A percentile compares a stretch with the other conserved stretches of the same genome.
These are phyloP conservation scores for Pholiota conissans DNA, from an alignment of 768 basidiomycete genomes.

Conservation along the genomic window DNA sequence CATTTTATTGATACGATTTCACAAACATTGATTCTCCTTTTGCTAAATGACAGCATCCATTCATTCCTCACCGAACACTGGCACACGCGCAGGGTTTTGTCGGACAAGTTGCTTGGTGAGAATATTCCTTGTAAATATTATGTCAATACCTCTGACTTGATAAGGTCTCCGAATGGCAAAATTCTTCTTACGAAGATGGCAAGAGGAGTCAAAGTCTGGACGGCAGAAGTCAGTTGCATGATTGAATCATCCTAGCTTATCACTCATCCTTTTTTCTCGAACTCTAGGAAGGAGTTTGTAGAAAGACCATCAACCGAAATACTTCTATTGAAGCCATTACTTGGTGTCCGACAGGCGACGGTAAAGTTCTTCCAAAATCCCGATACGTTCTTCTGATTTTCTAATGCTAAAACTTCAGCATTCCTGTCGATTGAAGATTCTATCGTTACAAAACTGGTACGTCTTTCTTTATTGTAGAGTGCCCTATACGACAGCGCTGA, in stretches of 20 bases:
- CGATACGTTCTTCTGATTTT: no score
- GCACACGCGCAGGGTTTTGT: slow-evolving; percentile 74
- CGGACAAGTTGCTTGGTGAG: slow-evolving; percentile 73
- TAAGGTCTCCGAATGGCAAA: slow-evolving; percentile 65
- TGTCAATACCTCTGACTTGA: background rate
- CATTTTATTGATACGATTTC: background rate
- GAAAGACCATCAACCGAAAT: slow-evolving; percentile 59
- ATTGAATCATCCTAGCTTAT: background rate
- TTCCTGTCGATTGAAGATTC: slow-evolving; percentile 74
- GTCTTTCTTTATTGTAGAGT: slow-evolving; percentile 16
- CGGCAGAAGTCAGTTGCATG: slow-evolving; percentile 47
- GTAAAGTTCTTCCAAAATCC: no score
- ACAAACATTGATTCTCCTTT: no score
- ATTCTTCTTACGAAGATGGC: slow-evolving; percentile 63
- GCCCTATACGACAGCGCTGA: no score
- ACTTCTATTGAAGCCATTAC: slow-evolving; percentile 59
- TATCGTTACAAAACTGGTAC: slow-evolving; percentile 58
- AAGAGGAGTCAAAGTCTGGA: slow-evolving; percentile 73
- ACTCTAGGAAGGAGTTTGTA: slow-evolving; percentile 65
- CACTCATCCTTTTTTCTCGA: slow-evolving; percentile 22
- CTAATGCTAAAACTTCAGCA: slow-evolving; percentile 33
- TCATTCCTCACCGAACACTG: slow-evolving; percentile 59
- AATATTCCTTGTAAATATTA: background rate
- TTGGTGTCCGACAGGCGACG: slow-evolving; percentile 67
- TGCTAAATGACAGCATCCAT: slow-evolving; percentile 55